Evolutionary conservation across 2,329 filamentous ascomycete genomes (phyloP), one percentile per base, ranked within the genome.

Genomic region (Fusarium abutilonis): DNA sequence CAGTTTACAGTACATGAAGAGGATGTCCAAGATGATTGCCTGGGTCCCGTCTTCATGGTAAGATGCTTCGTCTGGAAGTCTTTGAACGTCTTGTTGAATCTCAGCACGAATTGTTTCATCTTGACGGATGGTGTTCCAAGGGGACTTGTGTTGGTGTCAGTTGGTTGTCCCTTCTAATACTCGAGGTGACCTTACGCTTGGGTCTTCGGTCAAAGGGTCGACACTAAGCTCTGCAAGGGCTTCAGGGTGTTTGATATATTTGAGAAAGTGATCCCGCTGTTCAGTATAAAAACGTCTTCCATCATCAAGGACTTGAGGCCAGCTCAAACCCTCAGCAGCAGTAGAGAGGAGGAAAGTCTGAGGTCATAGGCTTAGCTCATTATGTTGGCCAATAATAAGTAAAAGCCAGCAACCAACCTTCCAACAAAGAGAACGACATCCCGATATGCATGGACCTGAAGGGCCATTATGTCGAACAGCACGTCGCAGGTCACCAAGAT

Each of bases 1-100:
- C 49, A 96, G 84, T 76, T 97, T 98, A 78, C 93, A 95, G 77
- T 93, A 98, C 65, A 99, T 85, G 76, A 98, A 99, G 31, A 99
- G 81, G 29, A 97, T 88, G 72, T 99, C 91, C 29, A 96, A 79
- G 69, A 99, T 88, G 76, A 92, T 90, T 38, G 82, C 83, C 74
- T 98, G 95, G 1, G 91, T 91, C 13, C 83, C 79, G 11, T 89
- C 85, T 67, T 93, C 86, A 54, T 93, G 92, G 71, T 98, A 99
- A 73, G 94, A 96, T 42, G 87, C 85, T 70, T 95, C 93, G 69
- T 97, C 95, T 6, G 94, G 95, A 75, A 98, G 91, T 64, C 95
- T 85, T 68, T 95, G 90, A 15, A 99, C 93, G 78, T 99, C 95
- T 77, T 98, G 95, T 53, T 90, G 86, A 52, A 99, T 98, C 75